Evolutionary conservation across 139 green algal species (phyloP).

Genomic region (Ettlia oleoabundans): DNA sequence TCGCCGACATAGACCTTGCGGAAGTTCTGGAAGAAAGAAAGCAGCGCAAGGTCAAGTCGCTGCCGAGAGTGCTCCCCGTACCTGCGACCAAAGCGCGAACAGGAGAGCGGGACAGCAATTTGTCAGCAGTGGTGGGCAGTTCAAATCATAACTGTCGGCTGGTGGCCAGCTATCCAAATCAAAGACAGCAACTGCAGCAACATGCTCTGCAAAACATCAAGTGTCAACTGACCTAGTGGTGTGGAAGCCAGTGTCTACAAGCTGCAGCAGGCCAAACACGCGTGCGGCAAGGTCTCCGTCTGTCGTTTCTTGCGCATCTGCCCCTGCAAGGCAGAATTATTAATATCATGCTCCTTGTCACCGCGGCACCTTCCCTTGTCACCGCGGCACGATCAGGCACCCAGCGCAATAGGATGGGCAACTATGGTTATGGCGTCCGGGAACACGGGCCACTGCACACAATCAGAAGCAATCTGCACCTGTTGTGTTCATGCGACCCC

Average conservation of each 20-base stretch:
- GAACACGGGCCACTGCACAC: background rate
- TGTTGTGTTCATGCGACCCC: slow-evolving; percentile 83
- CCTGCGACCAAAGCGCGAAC: background rate
- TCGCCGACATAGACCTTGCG: slow-evolving; percentile 97
- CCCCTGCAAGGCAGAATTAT: slow-evolving; percentile 26
- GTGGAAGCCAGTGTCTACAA: slow-evolving; percentile 79
- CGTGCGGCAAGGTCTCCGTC: slow-evolving; percentile 91
- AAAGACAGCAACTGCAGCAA: no score
- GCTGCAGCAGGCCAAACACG: slow-evolving; percentile 84
- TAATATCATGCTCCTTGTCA: no score
- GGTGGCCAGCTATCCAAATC: no score
- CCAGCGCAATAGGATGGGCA: no score
- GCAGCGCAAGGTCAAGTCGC: slow-evolving; percentile 89
- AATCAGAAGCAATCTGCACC: slow-evolving; percentile 26
- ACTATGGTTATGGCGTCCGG: background rate
- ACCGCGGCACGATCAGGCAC: no score
- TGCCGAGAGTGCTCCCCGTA: slow-evolving; percentile 66
- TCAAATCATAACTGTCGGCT: no score
- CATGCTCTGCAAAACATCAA: no score
- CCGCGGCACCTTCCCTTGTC: no score
- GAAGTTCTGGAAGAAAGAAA: slow-evolving; percentile 97
- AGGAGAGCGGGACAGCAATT: no score
- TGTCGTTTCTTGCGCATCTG: slow-evolving; percentile 80
- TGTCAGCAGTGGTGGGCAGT: no score
- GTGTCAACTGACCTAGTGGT: background rate